Conservation (phyloP, 83 land plant genomes). For the Larix sibirica region DNA sequence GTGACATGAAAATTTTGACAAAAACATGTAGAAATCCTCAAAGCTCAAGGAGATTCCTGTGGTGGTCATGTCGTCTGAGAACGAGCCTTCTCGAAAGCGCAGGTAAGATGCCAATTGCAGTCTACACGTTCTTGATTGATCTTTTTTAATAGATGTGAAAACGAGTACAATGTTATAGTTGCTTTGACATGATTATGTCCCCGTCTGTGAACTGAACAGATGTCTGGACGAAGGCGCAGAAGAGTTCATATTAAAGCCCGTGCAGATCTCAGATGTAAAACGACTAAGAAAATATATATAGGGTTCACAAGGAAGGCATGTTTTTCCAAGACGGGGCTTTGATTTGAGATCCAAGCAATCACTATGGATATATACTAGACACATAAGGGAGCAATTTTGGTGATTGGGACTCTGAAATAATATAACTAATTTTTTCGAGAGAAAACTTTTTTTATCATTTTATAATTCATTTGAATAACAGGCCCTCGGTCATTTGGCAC, state of each 20-base stretch:
- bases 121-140: neutral
- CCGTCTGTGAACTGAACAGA: too few relatives aligned
- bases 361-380: too few relatives aligned
- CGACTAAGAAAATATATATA: slow-evolving; percentile 19
- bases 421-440: too few relatives aligned
- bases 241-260: slow-evolving; percentile 51
- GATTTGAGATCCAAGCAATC: too few relatives aligned
- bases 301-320: too few relatives aligned
- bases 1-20: too few relatives aligned
- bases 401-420: too few relatives aligned
- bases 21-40: slow-evolving; percentile 28
- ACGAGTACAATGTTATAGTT: neutral
- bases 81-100: slow-evolving; percentile 32
- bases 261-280: slow-evolving; percentile 36
- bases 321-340: too few relatives aligned
- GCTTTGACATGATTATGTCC: neutral
- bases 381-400: too few relatives aligned
- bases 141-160: neutral
- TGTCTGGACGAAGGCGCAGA: slow-evolving; percentile 24
- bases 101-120: slow-evolving; percentile 14
- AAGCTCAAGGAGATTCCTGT: slow-evolving; percentile 42
- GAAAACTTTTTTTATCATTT: too few relatives aligned
- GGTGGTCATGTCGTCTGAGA: slow-evolving; percentile 45
- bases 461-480: too few relatives aligned
- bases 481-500: too few relatives aligned